phyloP scores from a whole-genome alignment of 139 green algal genomes.

The Eudorina sp. region DNA sequence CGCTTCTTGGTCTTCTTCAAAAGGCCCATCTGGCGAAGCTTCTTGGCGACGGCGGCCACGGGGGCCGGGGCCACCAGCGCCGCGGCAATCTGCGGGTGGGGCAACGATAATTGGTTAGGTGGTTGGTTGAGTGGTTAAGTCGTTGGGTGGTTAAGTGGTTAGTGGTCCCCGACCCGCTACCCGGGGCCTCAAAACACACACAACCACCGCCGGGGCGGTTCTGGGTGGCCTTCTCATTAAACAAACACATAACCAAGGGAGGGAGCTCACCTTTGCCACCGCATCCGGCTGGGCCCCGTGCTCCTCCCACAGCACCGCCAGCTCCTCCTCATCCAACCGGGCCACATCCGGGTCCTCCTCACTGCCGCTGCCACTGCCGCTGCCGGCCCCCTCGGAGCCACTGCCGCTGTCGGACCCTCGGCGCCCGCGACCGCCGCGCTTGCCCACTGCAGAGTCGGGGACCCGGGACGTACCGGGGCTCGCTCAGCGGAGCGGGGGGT shows the following conservation, averaged over 20 bases:
- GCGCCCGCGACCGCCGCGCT: not conserved
- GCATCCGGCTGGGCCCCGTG: not conserved
- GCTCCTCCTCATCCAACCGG: constrained; percentile 23
- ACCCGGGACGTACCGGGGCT: too few relatives aligned
- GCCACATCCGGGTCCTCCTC: constrained; percentile 3
- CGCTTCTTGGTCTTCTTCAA: constrained; percentile 13
- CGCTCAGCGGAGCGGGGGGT: too few relatives aligned
- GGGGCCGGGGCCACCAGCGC: not conserved
- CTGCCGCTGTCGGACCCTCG: constrained; percentile 2
- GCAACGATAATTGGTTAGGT: too few relatives aligned
- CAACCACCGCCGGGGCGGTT: too few relatives aligned
- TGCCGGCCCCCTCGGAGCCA: constrained; percentile 18
- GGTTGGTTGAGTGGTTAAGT: too few relatives aligned
- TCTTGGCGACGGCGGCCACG: not conserved
- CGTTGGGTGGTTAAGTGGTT: too few relatives aligned
- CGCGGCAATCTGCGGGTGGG: constrained; percentile 14
- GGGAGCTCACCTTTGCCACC: constrained; percentile 12
- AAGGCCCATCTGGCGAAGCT: constrained; percentile 43
- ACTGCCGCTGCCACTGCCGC: constrained; percentile 15
- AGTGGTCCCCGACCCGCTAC: too few relatives aligned
- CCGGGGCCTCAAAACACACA: not conserved
- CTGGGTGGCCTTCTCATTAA: too few relatives aligned
- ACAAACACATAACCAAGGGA: too few relatives aligned
- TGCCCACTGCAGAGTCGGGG: not conserved
- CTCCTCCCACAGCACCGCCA: constrained; percentile 42